Evolutionary conservation across 306 rosid species (phyloP).

Genomic region (Dryas drummondii): DNA sequence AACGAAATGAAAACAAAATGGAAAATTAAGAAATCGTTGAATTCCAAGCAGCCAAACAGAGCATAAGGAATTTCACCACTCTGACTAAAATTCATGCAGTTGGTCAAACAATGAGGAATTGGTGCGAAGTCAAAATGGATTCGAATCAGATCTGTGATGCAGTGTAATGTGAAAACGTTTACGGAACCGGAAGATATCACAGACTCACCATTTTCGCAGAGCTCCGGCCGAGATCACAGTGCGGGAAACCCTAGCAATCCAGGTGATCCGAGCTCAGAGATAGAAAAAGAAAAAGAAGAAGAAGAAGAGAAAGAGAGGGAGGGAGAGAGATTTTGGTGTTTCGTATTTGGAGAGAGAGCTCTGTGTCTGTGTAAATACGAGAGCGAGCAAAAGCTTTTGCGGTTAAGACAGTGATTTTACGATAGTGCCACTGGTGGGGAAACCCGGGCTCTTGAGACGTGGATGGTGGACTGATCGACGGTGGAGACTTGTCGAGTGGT

Average conservation of each 20-base stretch:
- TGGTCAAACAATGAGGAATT: slow-evolving; percentile 21
- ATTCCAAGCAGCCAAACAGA: slow-evolving; percentile 20
- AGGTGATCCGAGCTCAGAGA: slow-evolving; percentile 40
- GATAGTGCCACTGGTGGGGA: slow-evolving; percentile 44
- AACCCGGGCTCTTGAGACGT: background rate
- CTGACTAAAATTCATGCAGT: slow-evolving; percentile 16
- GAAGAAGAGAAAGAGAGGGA: slow-evolving; percentile 22
- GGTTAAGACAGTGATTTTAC: slow-evolving; percentile 47
- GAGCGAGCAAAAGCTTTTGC: slow-evolving; percentile 31
- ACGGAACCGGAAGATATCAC: slow-evolving; percentile 25
- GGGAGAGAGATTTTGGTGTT: background rate
- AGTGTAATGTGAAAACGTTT: slow-evolving; percentile 23
- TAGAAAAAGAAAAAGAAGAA: slow-evolving; percentile 11
- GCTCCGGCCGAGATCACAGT: slow-evolving; percentile 40
- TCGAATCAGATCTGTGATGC: slow-evolving; percentile 64
- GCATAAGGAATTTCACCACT: slow-evolving; percentile 21
- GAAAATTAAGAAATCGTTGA: background rate
- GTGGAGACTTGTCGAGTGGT: background rate
- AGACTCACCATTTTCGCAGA: slow-evolving; percentile 75
- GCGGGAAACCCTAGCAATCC: slow-evolving; percentile 39
- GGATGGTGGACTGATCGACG: slow-evolving; percentile 6
- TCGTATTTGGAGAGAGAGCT: background rate
- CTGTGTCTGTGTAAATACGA: slow-evolving; percentile 31
- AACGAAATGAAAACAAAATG: slow-evolving; percentile 16
- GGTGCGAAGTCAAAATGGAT: slow-evolving; percentile 42